These are phyloP conservation scores for Saraca asoca DNA, from an alignment of 331 rosid genomes.

Conservation along the genomic window DNA sequence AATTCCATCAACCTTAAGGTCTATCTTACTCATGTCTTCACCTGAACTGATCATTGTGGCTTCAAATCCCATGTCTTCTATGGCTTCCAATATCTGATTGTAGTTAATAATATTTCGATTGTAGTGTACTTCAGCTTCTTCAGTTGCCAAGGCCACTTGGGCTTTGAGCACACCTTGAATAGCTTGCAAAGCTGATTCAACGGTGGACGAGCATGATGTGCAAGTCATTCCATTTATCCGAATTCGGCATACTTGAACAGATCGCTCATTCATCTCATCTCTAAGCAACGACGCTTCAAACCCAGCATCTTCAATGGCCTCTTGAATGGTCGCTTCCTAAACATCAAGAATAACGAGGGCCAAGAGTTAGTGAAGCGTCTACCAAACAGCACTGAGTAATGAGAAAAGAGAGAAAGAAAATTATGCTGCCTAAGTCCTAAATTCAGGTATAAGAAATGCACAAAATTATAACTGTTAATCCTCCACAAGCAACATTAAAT, in stretches of 20 bases:
- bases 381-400: neutral
- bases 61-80: conserved; percentile 65
- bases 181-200: conserved; percentile 58
- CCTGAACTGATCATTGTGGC: conserved; percentile 55
- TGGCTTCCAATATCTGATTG: conserved; percentile 47
- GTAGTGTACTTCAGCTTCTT: conserved; percentile 71
- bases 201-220: conserved; percentile 66
- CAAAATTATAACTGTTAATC: no score
- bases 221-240: conserved; percentile 77
- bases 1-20: conserved; percentile 62
- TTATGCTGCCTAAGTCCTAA: neutral
- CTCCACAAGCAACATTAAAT: neutral
- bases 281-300: conserved; percentile 60
- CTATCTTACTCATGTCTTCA: conserved; percentile 66
- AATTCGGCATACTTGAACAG: conserved; percentile 58
- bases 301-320: conserved; percentile 79
- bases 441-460: neutral
- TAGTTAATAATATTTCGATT: conserved; percentile 53
- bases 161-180: conserved; percentile 60
- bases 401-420: neutral
- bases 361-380: neutral
- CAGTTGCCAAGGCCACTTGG: conserved; percentile 79
- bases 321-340: conserved; percentile 73
- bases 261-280: conserved; percentile 39
- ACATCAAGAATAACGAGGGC: neutral